phyloP scores from a whole-genome alignment of 2,329 filamentous ascomycete genomes.

The Hortaea werneckii region DNA sequence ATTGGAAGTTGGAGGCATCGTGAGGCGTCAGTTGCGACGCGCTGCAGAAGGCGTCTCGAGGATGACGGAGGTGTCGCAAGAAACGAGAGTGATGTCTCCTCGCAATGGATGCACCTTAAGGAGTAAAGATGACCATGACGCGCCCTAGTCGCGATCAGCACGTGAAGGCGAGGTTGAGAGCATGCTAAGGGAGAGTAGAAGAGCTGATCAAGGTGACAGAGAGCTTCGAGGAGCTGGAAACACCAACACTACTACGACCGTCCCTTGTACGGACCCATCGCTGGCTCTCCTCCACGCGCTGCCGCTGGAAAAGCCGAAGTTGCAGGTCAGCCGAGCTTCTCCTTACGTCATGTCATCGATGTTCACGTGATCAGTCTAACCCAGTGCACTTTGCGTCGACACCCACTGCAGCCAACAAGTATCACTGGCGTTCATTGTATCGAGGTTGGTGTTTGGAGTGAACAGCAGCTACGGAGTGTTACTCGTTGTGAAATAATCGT shows the following conservation, averaged over 20 bases:
- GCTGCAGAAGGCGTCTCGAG: neutral
- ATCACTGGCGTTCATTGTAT: too few relatives aligned
- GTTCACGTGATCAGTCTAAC: too few relatives aligned
- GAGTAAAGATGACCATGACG: neutral
- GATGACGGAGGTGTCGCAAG: neutral
- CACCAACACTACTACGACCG: too few relatives aligned
- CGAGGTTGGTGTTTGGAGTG: too few relatives aligned
- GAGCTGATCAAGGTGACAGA: neutral
- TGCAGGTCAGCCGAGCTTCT: slow-evolving; percentile 1
- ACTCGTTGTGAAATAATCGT: too few relatives aligned
- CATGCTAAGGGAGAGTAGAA: neutral
- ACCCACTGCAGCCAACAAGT: too few relatives aligned
- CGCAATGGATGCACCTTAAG: neutral
- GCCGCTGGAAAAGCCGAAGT: neutral
- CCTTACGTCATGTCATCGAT: too few relatives aligned
- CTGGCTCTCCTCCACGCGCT: neutral
- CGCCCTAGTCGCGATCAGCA: neutral
- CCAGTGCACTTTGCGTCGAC: too few relatives aligned
- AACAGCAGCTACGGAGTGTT: too few relatives aligned
- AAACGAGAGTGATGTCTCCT: neutral
- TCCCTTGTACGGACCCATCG: neutral
- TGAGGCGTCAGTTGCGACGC: slow-evolving; percentile 4
- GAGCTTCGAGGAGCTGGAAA: neutral
- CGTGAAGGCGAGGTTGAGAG: neutral
- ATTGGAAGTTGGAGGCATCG: slow-evolving; percentile 10